Evolutionary conservation across 495 filamentous ascomycete species (phyloP).

Genomic region (Podospora bellae-mahoneyi): DNA sequence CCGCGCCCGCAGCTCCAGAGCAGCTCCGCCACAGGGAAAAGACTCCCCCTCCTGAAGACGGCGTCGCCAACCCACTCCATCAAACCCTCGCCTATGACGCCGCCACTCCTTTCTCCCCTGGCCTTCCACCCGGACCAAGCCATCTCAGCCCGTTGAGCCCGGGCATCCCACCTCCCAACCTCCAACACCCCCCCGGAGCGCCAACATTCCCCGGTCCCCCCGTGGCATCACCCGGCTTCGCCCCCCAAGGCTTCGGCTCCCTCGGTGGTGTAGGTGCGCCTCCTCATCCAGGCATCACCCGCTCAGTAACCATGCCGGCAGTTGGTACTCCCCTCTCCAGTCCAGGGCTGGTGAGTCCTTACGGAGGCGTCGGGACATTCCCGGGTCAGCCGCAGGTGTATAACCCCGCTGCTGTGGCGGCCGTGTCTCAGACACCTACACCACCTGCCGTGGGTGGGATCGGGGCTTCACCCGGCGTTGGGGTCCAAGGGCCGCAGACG

Average conservation of each 20-base stretch:
- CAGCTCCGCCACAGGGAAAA: constrained; percentile 81
- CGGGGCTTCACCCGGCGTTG: background rate
- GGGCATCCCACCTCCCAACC: constrained; percentile 34
- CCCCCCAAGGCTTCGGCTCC: constrained; percentile 38
- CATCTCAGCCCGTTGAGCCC: constrained; percentile 36
- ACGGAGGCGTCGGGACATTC: constrained; percentile 35
- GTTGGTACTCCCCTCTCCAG: constrained; percentile 26
- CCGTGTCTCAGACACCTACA: constrained; percentile 35
- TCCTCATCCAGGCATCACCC: constrained; percentile 38
- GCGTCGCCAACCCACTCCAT: constrained; percentile 64
- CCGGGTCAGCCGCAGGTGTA: constrained; percentile 22
- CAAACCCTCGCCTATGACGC: constrained; percentile 67
- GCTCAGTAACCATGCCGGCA: constrained; percentile 43
- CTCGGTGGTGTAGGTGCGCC: constrained; percentile 35
- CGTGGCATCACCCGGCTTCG: constrained; percentile 40
- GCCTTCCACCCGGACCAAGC: constrained; percentile 34
- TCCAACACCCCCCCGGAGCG: constrained; percentile 36
- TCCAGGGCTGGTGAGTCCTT: constrained; percentile 35
- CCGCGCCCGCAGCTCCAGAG: constrained; percentile 81
- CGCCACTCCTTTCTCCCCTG: constrained; percentile 44
- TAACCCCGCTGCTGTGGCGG: constrained; percentile 27
- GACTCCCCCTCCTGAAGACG: constrained; percentile 77
- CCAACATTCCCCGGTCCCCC: constrained; percentile 39
- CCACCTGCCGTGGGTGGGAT: constrained; percentile 15
- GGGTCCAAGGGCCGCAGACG: background rate